Evolutionary conservation across 2,329 filamentous ascomycete species (phyloP).

Genomic region (Sarocladium brachiariae): DNA sequence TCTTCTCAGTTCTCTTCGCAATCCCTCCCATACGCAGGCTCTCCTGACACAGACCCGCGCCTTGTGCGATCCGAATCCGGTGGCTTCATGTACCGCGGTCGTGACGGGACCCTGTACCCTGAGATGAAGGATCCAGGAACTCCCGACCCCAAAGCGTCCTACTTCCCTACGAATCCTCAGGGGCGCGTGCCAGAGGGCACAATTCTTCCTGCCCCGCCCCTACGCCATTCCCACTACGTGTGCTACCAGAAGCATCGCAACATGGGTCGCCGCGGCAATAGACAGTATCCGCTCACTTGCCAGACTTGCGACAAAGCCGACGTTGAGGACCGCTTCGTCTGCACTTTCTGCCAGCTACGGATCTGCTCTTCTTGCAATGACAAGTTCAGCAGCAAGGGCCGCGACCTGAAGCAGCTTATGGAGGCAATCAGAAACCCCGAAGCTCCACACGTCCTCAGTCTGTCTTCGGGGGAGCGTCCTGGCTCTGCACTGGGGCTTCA

Average conservation of each 20-base stretch:
- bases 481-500: constrained; percentile 16
- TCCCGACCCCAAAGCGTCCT: constrained; percentile 28
- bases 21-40: constrained; percentile 16
- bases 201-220: constrained; percentile 34
- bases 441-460: constrained; percentile 13
- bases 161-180: constrained; percentile 29
- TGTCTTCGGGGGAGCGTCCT: constrained; percentile 16
- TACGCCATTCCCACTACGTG: constrained; percentile 36
- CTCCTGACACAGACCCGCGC: constrained; percentile 18
- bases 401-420: constrained; percentile 37
- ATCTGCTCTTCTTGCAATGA: constrained; percentile 43
- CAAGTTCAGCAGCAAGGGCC: constrained; percentile 31
- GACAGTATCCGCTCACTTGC: constrained; percentile 44
- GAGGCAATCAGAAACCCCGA: constrained; percentile 20
- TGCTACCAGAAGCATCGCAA: constrained; percentile 42
- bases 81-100: constrained; percentile 27
- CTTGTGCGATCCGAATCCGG: constrained; percentile 27
- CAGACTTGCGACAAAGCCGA: constrained; percentile 44
- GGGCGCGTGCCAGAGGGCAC: constrained; percentile 23
- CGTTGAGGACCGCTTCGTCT: constrained; percentile 37
- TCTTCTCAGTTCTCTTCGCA: constrained; percentile 20
- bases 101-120: constrained; percentile 33
- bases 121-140: constrained; percentile 30
- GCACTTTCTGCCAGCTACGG: constrained; percentile 43
- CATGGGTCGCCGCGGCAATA: constrained; percentile 43